Evolutionary conservation across 768 basidiomycete genomes (phyloP).

Genomic region (Pleurotus salmoneostramineus): DNA sequence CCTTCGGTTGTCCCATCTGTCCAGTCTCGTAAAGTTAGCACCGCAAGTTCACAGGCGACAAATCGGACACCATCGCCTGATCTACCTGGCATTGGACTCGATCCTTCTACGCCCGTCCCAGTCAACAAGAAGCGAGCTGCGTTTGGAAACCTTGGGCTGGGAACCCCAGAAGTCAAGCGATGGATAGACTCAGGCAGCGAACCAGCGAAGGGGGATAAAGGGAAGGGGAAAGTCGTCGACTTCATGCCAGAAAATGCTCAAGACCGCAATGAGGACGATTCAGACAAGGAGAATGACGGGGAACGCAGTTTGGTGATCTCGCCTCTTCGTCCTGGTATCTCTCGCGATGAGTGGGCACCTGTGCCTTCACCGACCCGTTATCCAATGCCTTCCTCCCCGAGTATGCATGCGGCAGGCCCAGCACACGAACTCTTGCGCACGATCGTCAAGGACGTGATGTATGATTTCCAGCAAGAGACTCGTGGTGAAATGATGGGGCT

Average conservation of each 20-base stretch:
- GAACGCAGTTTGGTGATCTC: constrained; percentile 47
- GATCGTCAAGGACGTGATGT: constrained; percentile 69
- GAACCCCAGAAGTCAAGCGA: constrained; percentile 47
- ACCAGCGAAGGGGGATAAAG: constrained; percentile 19
- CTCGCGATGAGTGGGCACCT: constrained; percentile 13
- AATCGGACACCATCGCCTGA: constrained; percentile 41
- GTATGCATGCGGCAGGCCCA: constrained; percentile 15
- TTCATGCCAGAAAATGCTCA: constrained; percentile 30
- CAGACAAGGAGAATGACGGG: constrained; percentile 18
- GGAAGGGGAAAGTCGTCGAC: constrained; percentile 41
- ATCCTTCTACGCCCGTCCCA: constrained; percentile 30
- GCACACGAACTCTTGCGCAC: constrained; percentile 58
- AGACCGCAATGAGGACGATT: constrained; percentile 19
- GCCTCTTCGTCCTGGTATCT: constrained; percentile 38
- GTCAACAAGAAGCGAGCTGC: constrained; percentile 13
- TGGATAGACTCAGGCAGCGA: constrained; percentile 46
- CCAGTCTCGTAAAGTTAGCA: background rate
- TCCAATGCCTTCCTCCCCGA: constrained; percentile 32
- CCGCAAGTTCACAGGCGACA: background rate
- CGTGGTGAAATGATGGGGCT: constrained; percentile 70
- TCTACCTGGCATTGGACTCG: constrained; percentile 27
- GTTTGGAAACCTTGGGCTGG: constrained; percentile 37
- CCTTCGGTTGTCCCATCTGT: background rate
- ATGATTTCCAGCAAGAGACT: constrained; percentile 67
- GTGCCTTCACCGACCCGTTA: constrained; percentile 30